Percentiles rank a stretch among this genome's conserved stretches.
phyloP scores from a whole-genome alignment of 352 stramenopile genomes.

The Phytophthora syringae region DNA sequence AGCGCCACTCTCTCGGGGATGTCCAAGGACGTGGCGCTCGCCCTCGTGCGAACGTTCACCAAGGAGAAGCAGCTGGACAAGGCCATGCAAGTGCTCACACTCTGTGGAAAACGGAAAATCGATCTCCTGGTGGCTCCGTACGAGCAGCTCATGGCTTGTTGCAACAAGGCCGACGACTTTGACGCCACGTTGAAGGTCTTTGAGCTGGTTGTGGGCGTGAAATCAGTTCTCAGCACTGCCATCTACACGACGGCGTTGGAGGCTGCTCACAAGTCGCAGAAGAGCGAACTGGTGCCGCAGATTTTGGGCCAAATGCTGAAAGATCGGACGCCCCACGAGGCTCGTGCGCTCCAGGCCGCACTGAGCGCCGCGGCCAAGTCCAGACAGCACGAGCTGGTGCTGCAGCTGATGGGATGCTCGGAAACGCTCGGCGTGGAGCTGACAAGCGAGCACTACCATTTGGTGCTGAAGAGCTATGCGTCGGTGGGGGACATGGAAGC shows the following conservation, averaged over 20 bases:
- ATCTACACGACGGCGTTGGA: constrained; percentile 61
- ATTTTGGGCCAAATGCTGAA: constrained; percentile 20
- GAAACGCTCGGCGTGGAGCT: constrained; percentile 56
- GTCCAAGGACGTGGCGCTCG: constrained; percentile 48
- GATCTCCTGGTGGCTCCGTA: constrained; percentile 60
- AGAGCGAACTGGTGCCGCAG: constrained; percentile 4
- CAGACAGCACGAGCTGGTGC: constrained; percentile 67
- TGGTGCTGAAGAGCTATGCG: constrained; percentile 75
- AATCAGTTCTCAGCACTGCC: constrained; percentile 60
- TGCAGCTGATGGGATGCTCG: constrained; percentile 77
- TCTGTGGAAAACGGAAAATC: constrained; percentile 50
- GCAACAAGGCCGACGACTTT: constrained; percentile 65
- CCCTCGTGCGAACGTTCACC: constrained; percentile 52
- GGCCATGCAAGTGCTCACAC: constrained; percentile 59
- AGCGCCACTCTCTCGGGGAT: constrained; percentile 33
- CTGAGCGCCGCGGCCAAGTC: constrained; percentile 71
- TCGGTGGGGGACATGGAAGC: constrained; percentile 60
- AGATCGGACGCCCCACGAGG: constrained; percentile 8
- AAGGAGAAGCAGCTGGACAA: constrained; percentile 37
- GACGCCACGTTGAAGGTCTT: constrained; percentile 64
- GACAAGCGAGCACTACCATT: constrained; percentile 76
- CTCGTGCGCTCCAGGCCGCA: constrained; percentile 26
- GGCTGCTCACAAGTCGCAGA: constrained; percentile 4
- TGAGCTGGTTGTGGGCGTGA: constrained; percentile 65
- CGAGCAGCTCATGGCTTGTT: constrained; percentile 59